Conservation (phyloP, 2,329 filamentous ascomycete genomes). For the Fusarium chlamydosporum region DNA sequence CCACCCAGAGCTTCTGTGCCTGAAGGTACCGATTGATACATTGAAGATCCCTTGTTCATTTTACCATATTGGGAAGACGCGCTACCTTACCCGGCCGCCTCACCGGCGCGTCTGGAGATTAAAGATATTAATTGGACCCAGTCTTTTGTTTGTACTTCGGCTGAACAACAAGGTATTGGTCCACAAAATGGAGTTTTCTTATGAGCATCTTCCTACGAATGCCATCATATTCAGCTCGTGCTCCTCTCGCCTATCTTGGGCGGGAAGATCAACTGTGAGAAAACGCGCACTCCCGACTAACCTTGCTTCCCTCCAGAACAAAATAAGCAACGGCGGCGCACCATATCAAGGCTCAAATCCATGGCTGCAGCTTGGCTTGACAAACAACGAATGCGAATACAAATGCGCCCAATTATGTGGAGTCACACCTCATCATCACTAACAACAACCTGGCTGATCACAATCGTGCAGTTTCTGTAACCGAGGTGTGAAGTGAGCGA, state of each 20-base stretch:
- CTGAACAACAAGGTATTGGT: constrained; percentile 19
- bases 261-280: constrained; percentile 48
- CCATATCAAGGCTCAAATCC: constrained; percentile 8
- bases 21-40: constrained; percentile 36
- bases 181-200: constrained; percentile 5
- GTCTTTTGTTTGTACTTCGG: constrained; percentile 38
- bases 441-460: constrained; percentile 9
- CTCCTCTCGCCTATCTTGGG: constrained; percentile 49
- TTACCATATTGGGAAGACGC: constrained; percentile 35
- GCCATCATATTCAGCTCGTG: constrained; percentile 29
- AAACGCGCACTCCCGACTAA: constrained; percentile 41
- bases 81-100: constrained; percentile 41
- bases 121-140: constrained; percentile 46
- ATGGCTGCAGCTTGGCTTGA: constrained; percentile 4
- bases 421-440: constrained; percentile 33
- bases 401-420: constrained; percentile 17
- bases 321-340: constrained; percentile 20
- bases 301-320: constrained; percentile 21
- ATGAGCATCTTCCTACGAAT: constrained; percentile 12
- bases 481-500: constrained; percentile 16
- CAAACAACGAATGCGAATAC: neutral
- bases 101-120: constrained; percentile 49
- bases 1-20: constrained; percentile 15
- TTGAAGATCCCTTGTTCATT: constrained; percentile 8
- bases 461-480: constrained; percentile 9